Percentiles rank a stretch among this genome's conserved stretches.
Conservation (phyloP, 2,329 filamentous ascomycete species). For the Knoxdaviesia proteae region DNA sequence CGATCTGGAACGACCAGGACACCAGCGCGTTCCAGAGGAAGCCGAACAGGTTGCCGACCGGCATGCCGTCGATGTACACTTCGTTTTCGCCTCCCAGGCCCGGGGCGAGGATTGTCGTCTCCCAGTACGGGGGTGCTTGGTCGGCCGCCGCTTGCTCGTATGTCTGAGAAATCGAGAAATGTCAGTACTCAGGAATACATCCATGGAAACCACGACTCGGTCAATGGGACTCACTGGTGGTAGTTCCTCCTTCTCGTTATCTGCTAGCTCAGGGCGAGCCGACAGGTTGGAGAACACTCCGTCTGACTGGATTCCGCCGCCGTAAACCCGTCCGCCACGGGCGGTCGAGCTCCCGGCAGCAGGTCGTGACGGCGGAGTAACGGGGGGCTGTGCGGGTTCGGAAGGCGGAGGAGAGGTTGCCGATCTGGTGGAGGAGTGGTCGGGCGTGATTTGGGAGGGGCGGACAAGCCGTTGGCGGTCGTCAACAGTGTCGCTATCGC, state of each 20-base stretch:
- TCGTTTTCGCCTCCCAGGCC: slow-evolving; percentile 80
- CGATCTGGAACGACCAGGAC: slow-evolving; percentile 88
- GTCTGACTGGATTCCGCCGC: slow-evolving; percentile 62
- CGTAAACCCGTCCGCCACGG: slow-evolving; percentile 26
- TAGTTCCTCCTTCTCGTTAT: slow-evolving; percentile 57
- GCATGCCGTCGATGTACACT: slow-evolving; percentile 90
- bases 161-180: slow-evolving; percentile 31
- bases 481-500: slow-evolving; percentile 53
- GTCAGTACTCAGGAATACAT: background rate
- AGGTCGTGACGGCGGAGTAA: background rate
- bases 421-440: slow-evolving; percentile 3
- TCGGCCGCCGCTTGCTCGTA: slow-evolving; percentile 98
- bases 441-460: slow-evolving; percentile 12
- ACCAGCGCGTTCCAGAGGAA: slow-evolving; percentile 93
- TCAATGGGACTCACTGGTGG: slow-evolving; percentile 52
- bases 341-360: background rate
- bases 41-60: slow-evolving; percentile 70
- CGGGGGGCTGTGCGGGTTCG: background rate
- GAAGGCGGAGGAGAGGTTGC: background rate
- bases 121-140: slow-evolving; percentile 93
- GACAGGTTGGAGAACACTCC: slow-evolving; percentile 92
- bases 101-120: slow-evolving; percentile 90
- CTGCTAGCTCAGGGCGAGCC: slow-evolving; percentile 67
- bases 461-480: slow-evolving; percentile 76
- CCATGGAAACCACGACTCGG: background rate